phyloP scores from a whole-genome alignment of 2,329 filamentous ascomycete genomes.

The Seiridium cupressi region DNA sequence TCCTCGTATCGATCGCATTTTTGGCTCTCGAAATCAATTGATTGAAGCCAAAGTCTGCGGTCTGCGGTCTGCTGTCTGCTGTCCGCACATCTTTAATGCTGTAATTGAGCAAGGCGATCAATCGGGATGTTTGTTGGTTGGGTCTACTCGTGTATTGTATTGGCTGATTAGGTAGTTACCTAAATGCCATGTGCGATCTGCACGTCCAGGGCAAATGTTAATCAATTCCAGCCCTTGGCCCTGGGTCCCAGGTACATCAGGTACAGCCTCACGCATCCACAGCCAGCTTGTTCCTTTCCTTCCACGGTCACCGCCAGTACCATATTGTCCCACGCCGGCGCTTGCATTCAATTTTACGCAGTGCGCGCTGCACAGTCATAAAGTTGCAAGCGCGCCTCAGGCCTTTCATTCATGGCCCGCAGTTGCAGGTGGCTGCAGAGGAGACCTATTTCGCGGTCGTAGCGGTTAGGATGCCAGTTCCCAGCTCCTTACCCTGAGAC shows the following conservation, averaged over 20 bases:
- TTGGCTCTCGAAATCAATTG: too few relatives aligned
- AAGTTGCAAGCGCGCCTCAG: constrained; percentile 2
- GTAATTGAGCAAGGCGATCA: neutral
- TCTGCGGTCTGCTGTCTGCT: too few relatives aligned
- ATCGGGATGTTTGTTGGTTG: neutral
- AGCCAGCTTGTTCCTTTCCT: too few relatives aligned
- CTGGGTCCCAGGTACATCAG: too few relatives aligned
- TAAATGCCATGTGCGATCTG: neutral
- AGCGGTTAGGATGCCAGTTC: neutral
- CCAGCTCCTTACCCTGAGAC: constrained; percentile 7
- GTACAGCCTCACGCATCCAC: too few relatives aligned
- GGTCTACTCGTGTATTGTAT: neutral
- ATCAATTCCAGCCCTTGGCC: neutral
- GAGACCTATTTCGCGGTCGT: neutral
- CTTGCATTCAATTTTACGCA: neutral
- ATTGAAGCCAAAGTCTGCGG: too few relatives aligned
- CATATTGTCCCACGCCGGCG: too few relatives aligned
- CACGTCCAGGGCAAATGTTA: neutral
- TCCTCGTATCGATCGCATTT: too few relatives aligned
- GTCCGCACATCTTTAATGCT: neutral
- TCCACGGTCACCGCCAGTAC: too few relatives aligned
- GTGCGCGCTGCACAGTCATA: neutral
- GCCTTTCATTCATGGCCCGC: neutral
- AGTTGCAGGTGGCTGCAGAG: constrained; percentile 6
- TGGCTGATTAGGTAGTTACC: neutral